Conservation (phyloP, 1,139 yeast genomes). For the Nakaseomyces sp. region DNA sequence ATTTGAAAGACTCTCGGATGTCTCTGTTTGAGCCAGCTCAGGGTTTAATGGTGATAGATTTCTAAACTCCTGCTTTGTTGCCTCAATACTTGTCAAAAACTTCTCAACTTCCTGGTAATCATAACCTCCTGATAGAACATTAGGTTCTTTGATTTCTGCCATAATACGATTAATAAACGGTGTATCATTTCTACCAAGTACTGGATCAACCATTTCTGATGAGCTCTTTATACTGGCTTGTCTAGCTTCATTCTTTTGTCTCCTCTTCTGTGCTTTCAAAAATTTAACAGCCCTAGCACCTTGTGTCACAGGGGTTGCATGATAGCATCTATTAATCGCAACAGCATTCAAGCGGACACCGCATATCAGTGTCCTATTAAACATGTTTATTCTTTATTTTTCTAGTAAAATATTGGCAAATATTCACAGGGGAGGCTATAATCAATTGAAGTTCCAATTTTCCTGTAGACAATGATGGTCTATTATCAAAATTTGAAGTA, state of each 20-base stretch:
- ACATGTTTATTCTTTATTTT: too few relatives aligned
- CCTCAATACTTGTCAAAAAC: conserved; percentile 69
- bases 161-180: conserved; percentile 63
- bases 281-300: conserved; percentile 28
- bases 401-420: too few relatives aligned
- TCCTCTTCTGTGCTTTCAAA: conserved; percentile 31
- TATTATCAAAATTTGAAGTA: too few relatives aligned
- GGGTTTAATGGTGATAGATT: conserved; percentile 23
- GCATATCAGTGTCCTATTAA: not conserved
- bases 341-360: not conserved
- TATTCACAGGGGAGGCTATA: too few relatives aligned
- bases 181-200: conserved; percentile 58
- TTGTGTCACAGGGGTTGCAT: conserved; percentile 8
- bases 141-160: conserved; percentile 55
- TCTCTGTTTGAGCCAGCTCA: conserved; percentile 21
- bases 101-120: conserved; percentile 62
- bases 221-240: conserved; percentile 25
- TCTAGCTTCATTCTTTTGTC: conserved; percentile 33
- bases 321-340: not conserved
- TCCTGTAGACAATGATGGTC: too few relatives aligned
- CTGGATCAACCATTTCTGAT: conserved; percentile 54
- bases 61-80: conserved; percentile 42
- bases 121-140: conserved; percentile 51
- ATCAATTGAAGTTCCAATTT: too few relatives aligned
- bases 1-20: conserved; percentile 41